A percentile compares a stretch with the other conserved stretches of the same genome.
Conservation (phyloP, 345 rosid genomes). For the Camelina sativa region DNA sequence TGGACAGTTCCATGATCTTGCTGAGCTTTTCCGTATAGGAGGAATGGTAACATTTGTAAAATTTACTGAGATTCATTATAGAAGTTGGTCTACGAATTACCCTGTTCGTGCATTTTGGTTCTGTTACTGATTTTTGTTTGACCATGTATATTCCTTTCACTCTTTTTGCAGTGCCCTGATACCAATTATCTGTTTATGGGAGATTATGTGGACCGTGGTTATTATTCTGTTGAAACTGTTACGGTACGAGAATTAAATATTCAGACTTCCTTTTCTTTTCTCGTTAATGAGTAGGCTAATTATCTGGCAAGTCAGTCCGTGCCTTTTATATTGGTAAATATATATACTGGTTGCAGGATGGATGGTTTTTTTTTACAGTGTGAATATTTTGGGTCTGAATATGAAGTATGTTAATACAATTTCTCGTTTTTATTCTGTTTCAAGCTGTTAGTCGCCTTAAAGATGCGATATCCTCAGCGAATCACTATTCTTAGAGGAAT, state of each 20-base stretch:
- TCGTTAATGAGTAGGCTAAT: constrained; percentile 13
- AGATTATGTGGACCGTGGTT: constrained; percentile 96
- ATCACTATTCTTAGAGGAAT: constrained; percentile 95
- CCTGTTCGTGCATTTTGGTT: constrained; percentile 19
- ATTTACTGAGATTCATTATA: constrained; percentile 12
- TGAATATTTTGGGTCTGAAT: constrained; percentile 11
- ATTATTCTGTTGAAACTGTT: constrained; percentile 97
- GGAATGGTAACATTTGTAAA: constrained; percentile 66
- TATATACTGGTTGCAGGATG: not conserved
- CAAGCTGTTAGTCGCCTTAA: constrained; percentile 86
- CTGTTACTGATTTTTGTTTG: constrained; percentile 4
- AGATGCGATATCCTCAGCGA: constrained; percentile 86
- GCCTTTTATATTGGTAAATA: constrained; percentile 6
- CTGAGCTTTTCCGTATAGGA: constrained; percentile 95
- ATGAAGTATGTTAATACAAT: not conserved
- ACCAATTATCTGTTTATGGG: constrained; percentile 97
- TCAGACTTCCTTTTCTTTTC: not conserved
- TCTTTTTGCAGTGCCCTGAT: constrained; percentile 78
- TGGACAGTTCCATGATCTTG: constrained; percentile 98
- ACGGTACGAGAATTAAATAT: constrained; percentile 55
- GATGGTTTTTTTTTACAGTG: not conserved
- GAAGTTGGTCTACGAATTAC: constrained; percentile 3
- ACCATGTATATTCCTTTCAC: constrained; percentile 4
- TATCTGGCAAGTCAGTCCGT: not conserved
- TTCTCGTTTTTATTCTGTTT: constrained; percentile 28